phyloP scores from a whole-genome alignment of 2,329 filamentous ascomycete species.

The Fusarium paranaense region DNA sequence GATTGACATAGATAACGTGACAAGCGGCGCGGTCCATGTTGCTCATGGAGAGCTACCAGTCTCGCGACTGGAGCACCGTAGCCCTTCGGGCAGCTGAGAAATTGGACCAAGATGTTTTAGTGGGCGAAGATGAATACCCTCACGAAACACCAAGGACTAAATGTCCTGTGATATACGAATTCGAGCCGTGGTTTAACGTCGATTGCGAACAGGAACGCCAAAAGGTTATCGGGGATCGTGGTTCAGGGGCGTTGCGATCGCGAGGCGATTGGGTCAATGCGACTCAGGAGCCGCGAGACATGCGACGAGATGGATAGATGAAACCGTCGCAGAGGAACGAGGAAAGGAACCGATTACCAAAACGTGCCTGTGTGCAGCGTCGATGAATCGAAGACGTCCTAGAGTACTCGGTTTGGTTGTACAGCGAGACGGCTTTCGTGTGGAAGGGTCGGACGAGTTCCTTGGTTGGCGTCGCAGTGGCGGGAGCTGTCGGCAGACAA shows the following conservation, averaged over 20 bases:
- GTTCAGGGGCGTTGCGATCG: conserved; percentile 18
- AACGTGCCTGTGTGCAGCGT: conserved; percentile 13
- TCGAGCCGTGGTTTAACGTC: conserved; percentile 2
- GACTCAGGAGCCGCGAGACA: conserved; percentile 34
- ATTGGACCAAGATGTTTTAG: conserved; percentile 34
- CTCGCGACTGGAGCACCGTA: conserved; percentile 70
- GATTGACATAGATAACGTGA: conserved; percentile 72
- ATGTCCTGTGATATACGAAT: conserved; percentile 2
- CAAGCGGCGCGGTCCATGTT: conserved; percentile 69
- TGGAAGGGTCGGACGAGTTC: conserved; percentile 36
- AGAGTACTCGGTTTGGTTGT: conserved; percentile 26
- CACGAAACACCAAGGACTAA: conserved; percentile 33
- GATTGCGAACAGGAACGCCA: not conserved
- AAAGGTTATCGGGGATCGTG: not conserved
- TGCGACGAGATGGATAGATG: conserved; percentile 11
- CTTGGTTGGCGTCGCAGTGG: conserved; percentile 33
- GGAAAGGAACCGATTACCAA: not conserved
- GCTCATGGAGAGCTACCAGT: conserved; percentile 68
- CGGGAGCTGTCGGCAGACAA: conserved; percentile 31
- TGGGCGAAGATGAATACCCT: conserved; percentile 20
- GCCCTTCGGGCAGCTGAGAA: conserved; percentile 53
- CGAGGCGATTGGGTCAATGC: conserved; percentile 21
- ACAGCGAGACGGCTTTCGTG: conserved; percentile 31
- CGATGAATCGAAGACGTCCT: conserved; percentile 21
- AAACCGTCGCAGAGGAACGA: not conserved